Evolutionary conservation across 495 filamentous ascomycete genomes (phyloP).

Genomic region (Penicillium mononematosum): DNA sequence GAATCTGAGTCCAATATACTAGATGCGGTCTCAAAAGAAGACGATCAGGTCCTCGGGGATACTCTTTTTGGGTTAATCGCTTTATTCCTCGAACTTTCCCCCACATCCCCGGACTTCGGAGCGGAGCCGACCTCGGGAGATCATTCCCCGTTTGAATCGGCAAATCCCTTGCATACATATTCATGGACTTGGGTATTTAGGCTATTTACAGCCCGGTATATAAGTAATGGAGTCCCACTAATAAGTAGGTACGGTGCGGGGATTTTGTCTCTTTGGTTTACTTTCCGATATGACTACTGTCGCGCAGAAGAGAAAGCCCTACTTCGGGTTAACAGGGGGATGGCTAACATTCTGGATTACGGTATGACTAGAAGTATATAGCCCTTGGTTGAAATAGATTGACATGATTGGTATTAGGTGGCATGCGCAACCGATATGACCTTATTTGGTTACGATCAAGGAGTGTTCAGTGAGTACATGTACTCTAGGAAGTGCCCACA

Average conservation of each 20-base stretch:
- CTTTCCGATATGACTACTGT: neutral
- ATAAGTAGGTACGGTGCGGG: neutral
- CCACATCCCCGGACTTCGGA: constrained; percentile 10
- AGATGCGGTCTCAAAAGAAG: neutral
- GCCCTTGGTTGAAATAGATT: neutral
- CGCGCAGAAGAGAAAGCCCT: constrained; percentile 40
- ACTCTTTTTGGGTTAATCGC: neutral
- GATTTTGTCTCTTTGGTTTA: neutral
- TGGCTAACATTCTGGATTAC: constrained; percentile 61
- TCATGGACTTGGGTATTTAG: neutral
- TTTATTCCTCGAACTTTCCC: neutral
- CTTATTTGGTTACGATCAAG: constrained; percentile 62
- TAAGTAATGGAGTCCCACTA: neutral
- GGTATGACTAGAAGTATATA: constrained; percentile 23
- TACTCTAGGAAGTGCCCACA: neutral
- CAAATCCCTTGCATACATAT: neutral
- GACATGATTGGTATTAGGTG: constrained; percentile 25
- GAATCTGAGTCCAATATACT: neutral
- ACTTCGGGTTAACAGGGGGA: constrained; percentile 56
- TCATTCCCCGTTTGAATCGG: neutral
- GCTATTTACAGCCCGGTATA: neutral
- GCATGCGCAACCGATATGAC: constrained; percentile 59
- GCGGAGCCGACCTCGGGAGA: constrained; percentile 4
- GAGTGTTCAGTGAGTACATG: constrained; percentile 44
- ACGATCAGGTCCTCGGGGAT: neutral